Evolutionary conservation across 139 green algal species (phyloP).

Genomic region (Picochlorum sp.): DNA sequence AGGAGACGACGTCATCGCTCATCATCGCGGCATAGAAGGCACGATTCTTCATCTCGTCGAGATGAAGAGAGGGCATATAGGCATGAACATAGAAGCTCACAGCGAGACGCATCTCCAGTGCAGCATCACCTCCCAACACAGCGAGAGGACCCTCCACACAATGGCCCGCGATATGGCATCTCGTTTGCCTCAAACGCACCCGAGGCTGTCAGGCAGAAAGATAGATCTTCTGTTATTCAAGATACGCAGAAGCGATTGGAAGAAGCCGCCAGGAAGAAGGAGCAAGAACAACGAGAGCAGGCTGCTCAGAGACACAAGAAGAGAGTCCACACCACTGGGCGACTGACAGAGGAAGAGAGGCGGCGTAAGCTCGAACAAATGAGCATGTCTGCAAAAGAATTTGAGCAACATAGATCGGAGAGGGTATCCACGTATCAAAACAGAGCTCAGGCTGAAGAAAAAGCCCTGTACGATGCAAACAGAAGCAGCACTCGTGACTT

Average conservation of each 20-base stretch:
- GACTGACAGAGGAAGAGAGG: conserved; percentile 64
- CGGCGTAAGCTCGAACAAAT: conserved; percentile 69
- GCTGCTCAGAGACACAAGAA: conserved; percentile 31
- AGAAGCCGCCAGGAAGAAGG: conserved; percentile 41
- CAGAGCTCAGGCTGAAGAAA: neutral
- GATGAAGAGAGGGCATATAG: neutral
- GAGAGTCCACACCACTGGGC: conserved; percentile 39
- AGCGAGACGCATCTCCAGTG: neutral
- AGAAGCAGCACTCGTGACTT: conserved; percentile 1
- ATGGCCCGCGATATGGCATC: conserved; percentile 26
- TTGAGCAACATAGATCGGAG: conserved; percentile 50
- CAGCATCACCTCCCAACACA: too few relatives aligned
- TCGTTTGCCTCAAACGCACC: conserved; percentile 17
- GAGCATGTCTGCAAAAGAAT: conserved; percentile 59
- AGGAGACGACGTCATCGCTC: neutral
- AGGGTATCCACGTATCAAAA: conserved; percentile 24
- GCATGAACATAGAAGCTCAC: neutral
- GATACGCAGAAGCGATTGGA: conserved; percentile 49
- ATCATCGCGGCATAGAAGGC: neutral
- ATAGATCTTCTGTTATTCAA: conserved; percentile 21
- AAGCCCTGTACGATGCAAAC: neutral
- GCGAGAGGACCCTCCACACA: conserved; percentile 15
- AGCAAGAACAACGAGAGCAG: conserved; percentile 42
- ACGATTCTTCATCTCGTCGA: neutral
- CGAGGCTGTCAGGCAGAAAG: conserved; percentile 9